Conservation (phyloP, 306 rosid species). For the Clitoria ternatea region DNA sequence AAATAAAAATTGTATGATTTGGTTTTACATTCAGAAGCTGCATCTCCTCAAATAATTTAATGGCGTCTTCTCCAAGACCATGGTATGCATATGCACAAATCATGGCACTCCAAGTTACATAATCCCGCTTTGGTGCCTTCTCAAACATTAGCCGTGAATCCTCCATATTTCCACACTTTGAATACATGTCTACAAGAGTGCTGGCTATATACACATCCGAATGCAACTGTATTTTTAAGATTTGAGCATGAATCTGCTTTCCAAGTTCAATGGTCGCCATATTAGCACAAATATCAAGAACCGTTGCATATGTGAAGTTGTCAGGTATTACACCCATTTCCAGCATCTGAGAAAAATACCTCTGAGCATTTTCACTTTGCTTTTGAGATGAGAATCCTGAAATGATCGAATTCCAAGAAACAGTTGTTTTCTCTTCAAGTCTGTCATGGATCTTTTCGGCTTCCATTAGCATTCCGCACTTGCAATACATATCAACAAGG, state of each 20-base stretch:
- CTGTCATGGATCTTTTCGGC: slow-evolving; percentile 73
- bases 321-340: slow-evolving; percentile 66
- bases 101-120: slow-evolving; percentile 91
- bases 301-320: slow-evolving; percentile 76
- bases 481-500: slow-evolving; percentile 81
- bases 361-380: slow-evolving; percentile 74
- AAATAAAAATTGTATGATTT: slow-evolving; percentile 67
- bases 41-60: slow-evolving; percentile 64
- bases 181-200: slow-evolving; percentile 89
- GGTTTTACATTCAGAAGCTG: slow-evolving; percentile 64
- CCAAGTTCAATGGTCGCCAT: slow-evolving; percentile 81
- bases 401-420: slow-evolving; percentile 84
- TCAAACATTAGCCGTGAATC: slow-evolving; percentile 64
- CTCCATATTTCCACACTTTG: slow-evolving; percentile 82
- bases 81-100: slow-evolving; percentile 79
- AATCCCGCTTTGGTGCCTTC: slow-evolving; percentile 70
- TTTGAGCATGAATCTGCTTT: slow-evolving; percentile 81
- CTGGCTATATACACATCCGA: slow-evolving; percentile 68
- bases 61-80: slow-evolving; percentile 76
- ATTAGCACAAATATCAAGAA: slow-evolving; percentile 83
- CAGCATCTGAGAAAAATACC: slow-evolving; percentile 63
- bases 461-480: slow-evolving; percentile 75
- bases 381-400: slow-evolving; percentile 73
- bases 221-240: slow-evolving; percentile 62
- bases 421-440: slow-evolving; percentile 52